Evolutionary conservation across 176 grass and related monocot genomes (phyloP), one percentile per base, ranked within the genome.

Genomic region (Eleusine coracana): DNA sequence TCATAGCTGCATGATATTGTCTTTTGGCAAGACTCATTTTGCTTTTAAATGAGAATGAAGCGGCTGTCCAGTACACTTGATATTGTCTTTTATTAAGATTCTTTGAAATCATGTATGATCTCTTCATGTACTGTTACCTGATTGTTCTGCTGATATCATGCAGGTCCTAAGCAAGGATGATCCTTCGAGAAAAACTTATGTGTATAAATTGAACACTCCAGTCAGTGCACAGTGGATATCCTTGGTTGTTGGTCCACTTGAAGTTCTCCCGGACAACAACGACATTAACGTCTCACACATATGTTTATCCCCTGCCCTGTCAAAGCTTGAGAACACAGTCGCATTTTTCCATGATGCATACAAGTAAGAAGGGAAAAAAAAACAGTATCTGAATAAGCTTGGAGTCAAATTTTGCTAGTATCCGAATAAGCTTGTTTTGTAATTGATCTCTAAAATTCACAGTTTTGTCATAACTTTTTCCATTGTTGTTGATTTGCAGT

Each of bases 181-280:
- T 82, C 91, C 92, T 82, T 84, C 93, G 74, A 91, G 89, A 66
- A 98, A 98, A 88, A 98, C 96, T 77, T 98, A 85, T 64, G 96
- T 98, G 54, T 98, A 98, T 83, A 91, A 90, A 79, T 81, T 98
- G 84, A 93, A 54, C 74, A 86, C 93, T 76, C 92, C 96, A 71
- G 92, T 98, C 80, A 92, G 83, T 92, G 92, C 96, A 82, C 87
- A 85, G 76, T 89, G 93, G 91, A 98, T 98, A 93, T 95, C 96
- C 16, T 90, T 98, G 85, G 89, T 85, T 82, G 96, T 98, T 78
- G 96, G 90, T 44, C 92, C 96, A 69, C 89, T 98, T 45, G 85
- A 98, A 92, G 82, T 98, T 95, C 85, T 95, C 81, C 89, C 93
- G 68, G 93, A 98, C 56, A 83, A 50, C 27, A 86, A 95, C 82